phyloP scores from a whole-genome alignment of 192 early-diverging fungal species.

The Spizellomyces punctatus region DNA sequence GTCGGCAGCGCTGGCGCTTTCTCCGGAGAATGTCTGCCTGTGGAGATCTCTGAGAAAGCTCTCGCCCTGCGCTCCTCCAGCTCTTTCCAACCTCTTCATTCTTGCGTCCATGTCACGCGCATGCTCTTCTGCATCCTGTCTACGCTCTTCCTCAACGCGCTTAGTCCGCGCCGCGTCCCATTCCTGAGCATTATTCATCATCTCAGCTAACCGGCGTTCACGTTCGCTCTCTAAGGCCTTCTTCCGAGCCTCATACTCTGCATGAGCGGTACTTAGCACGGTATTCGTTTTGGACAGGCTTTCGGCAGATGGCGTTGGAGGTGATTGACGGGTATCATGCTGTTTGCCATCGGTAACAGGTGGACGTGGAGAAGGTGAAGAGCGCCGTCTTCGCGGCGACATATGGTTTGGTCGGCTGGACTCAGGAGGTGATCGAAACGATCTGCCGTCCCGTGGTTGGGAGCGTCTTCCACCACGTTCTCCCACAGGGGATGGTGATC shows the following conservation, averaged over 20 bases:
- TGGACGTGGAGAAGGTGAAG: neutral
- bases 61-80: slow-evolving; percentile 19
- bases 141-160: slow-evolving; percentile 30
- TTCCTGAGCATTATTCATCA: slow-evolving; percentile 40
- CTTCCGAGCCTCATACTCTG: slow-evolving; percentile 1
- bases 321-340: neutral
- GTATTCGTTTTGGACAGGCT: neutral
- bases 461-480: too few species aligned
- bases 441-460: too few species aligned
- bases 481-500: neutral
- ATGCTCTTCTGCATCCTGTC: slow-evolving; percentile 35
- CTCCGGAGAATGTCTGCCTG: neutral
- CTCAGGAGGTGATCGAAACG: too few species aligned
- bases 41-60: slow-evolving; percentile 36
- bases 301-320: neutral
- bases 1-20: slow-evolving; percentile 36
- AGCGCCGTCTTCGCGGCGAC: neutral
- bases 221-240: slow-evolving; percentile 28
- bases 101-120: slow-evolving; percentile 28
- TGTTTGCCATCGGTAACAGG: neutral
- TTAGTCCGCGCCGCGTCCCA: slow-evolving; percentile 30
- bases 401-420: too few species aligned
- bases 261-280: slow-evolving; percentile 1
- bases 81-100: slow-evolving; percentile 26
- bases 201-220: slow-evolving; percentile 33